These are phyloP conservation scores for Decorospora gaudefroyi DNA, from an alignment of 2,329 filamentous ascomycete species.

Conservation along the genomic window DNA sequence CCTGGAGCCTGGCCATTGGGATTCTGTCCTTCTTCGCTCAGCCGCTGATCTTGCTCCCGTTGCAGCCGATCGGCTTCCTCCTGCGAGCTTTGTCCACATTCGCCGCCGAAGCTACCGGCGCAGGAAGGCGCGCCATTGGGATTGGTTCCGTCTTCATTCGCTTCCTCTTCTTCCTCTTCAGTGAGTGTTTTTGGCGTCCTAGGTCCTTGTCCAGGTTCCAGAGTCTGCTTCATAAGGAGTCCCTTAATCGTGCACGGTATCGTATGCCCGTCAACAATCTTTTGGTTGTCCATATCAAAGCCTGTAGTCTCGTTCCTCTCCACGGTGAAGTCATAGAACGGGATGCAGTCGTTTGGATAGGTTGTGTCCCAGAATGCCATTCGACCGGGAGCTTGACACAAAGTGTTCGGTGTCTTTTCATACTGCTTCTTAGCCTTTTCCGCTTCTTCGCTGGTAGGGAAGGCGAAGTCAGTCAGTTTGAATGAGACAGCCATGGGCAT, in stretches of 20 bases:
- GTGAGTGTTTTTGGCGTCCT: background rate
- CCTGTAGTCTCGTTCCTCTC: slow-evolving; percentile 5
- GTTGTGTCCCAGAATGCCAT: slow-evolving; percentile 9
- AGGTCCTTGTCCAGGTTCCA: slow-evolving; percentile 8
- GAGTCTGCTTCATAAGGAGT: slow-evolving; percentile 1
- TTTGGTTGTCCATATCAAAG: slow-evolving; percentile 9
- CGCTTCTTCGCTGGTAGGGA: slow-evolving; percentile 3
- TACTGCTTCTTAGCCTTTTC: slow-evolving; percentile 6
- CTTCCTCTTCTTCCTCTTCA: slow-evolving; percentile 2
- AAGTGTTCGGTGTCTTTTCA: slow-evolving; percentile 6
- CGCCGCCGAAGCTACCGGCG: background rate
- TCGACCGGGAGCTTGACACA: slow-evolving; percentile 11
- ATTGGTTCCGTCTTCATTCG: slow-evolving; percentile 1
- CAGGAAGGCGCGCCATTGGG: background rate
- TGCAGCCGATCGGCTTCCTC: background rate
- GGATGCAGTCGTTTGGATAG: slow-evolving; percentile 5
- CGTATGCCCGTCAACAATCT: slow-evolving; percentile 7
- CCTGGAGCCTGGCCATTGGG: background rate
- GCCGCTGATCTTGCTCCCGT: no score
- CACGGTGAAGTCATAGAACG: slow-evolving; percentile 7
- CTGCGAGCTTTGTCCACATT: background rate
- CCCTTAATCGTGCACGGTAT: background rate
- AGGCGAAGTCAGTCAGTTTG: slow-evolving; percentile 9
- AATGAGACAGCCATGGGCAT: slow-evolving; percentile 4
- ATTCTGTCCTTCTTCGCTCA: background rate